These are phyloP conservation scores for Phoma sp. DNA, from an alignment of 2,329 filamentous ascomycete species.

Conservation along the genomic window DNA sequence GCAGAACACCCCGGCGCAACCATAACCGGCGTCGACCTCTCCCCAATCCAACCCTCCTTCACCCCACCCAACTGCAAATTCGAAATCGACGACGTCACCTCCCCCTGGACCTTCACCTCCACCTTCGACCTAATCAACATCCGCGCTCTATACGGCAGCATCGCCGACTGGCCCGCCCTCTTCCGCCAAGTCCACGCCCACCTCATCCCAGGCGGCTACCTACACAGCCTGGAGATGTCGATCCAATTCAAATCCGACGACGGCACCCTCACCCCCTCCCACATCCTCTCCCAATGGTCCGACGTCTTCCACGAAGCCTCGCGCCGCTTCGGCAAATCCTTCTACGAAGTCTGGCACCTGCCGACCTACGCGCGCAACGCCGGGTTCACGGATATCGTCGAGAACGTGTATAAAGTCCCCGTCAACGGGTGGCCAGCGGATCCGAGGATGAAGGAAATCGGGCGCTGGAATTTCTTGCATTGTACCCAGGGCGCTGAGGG, in stretches of 20 bases:
- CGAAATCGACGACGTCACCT: slow-evolving; percentile 53
- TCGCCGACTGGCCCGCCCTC: slow-evolving; percentile 52
- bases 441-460: slow-evolving; percentile 41
- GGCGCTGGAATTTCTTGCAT: slow-evolving; percentile 39
- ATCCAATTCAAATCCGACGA: slow-evolving; percentile 50
- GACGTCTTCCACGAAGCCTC: slow-evolving; percentile 35
- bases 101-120: slow-evolving; percentile 45
- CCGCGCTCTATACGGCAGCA: slow-evolving; percentile 51
- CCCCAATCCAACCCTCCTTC: slow-evolving; percentile 55
- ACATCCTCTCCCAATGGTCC: slow-evolving; percentile 34
- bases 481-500: slow-evolving; percentile 38
- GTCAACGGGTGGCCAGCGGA: slow-evolving; percentile 39
- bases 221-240: slow-evolving; percentile 50
- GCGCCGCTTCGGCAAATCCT: slow-evolving; percentile 31
- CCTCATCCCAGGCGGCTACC: slow-evolving; percentile 46
- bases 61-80: slow-evolving; percentile 54
- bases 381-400: slow-evolving; percentile 36
- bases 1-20: slow-evolving; percentile 39
- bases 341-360: slow-evolving; percentile 36
- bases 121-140: slow-evolving; percentile 52
- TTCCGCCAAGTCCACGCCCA: slow-evolving; percentile 34
- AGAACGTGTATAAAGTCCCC: slow-evolving; percentile 38
- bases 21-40: slow-evolving; percentile 55
- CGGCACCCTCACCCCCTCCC: slow-evolving; percentile 40
- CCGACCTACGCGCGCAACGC: slow-evolving; percentile 32